Evolutionary conservation across 148 eudicot genomes (phyloP), one percentile per base, ranked within the genome.

Genomic region (Mesembryanthemum crystallinum): DNA sequence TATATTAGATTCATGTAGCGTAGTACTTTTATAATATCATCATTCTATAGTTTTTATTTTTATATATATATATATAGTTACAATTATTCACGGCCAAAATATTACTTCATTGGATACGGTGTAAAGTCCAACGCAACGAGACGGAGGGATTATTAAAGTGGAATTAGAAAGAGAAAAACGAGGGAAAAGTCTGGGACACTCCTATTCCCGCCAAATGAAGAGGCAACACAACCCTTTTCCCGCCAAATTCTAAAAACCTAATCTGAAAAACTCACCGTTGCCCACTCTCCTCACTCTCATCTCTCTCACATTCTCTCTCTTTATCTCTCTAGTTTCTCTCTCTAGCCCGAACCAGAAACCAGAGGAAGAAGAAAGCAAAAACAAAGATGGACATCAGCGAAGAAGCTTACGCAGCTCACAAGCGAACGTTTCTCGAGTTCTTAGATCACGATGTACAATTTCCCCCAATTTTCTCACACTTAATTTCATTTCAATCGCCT

Each of bases 361-460:
- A n/a, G n/a, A n/a, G n/a, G n/a, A n/a, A n/a, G n/a, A n/a, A n/a
- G n/a, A n/a, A n/a, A n/a, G n/a, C n/a, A n/a, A n/a, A n/a, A n/a
- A 60, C 69, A 20, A 39, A 55, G 54, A 93, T 93, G 98, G 98
- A 93, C 74, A 82, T 91, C 75, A 93, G 96, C 81, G 89, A 89
- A 62, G 98, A 93, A 74, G 83, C 85, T 12, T 82, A 85, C 74
- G 89, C 93, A 15, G 87, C 92, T 33, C 98, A 93, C 89, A 91
- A 85, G 87, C 92, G 91, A 51, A 85, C 92, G 1, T 93, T 93
- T 79, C 89, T 87, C 72, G 93, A 91, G 57, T 93, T 93, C 85
- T 80, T 93, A 37, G 91, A 93, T 33, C 92, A 86, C 83, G 91
- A 89, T 73, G 96, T 91, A 91, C 72, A 39, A 57, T 65, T 30